Evolutionary conservation across 371 early-diverging fungal genomes (phyloP), one percentile per base, ranked within the genome.

Genomic region (Mortierella sp.): DNA sequence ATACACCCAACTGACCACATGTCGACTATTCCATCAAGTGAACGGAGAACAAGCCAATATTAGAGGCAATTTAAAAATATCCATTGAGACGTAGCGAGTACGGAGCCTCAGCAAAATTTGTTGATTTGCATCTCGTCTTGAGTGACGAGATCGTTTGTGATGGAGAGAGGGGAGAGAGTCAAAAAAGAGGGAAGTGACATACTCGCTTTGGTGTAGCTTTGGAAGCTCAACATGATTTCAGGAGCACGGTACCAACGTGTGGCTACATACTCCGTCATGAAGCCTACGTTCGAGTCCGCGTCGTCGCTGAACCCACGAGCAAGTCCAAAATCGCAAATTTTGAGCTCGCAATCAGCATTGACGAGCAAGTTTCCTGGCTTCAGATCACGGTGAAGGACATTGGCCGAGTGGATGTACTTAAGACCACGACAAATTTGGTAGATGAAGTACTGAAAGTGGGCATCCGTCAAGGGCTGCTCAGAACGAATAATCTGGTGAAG

Each of bases 231-330:
- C 93, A 99, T 97, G 65, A 99, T 94, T 82, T 99, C 99, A 25
- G 99, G 99, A 16, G 99, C 94, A 70, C 99, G 89, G 83, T 99
- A 99, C 99, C 99, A 99, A 69, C 99, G 87, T 0, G 99, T 99
- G 52, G 98, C 96, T 26, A 98, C 99, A 70, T 97, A 97, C 83
- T 97, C 96, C 29, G 97, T 97, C 95, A 97, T 94, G 75, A 96
- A 96, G 3, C 95, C 95, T 63, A 90, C 91, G 75, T 94, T 93
- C 56, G 86, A 89, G 21, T 95, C 97, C 30, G 85, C 85, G 64
- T 93, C 92, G 26, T 86, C 87, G 55, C 95, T 93, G 80, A 94
- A 93, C 7, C 99, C 97, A 69, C 97, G 90, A 23, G 97, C 97
- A 63, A 97, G 83, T 37, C 97, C 97, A 84, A 97, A 97, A 84